phyloP scores from a whole-genome alignment of 148 eudicot genomes.

The Simmondsia chinensis region DNA sequence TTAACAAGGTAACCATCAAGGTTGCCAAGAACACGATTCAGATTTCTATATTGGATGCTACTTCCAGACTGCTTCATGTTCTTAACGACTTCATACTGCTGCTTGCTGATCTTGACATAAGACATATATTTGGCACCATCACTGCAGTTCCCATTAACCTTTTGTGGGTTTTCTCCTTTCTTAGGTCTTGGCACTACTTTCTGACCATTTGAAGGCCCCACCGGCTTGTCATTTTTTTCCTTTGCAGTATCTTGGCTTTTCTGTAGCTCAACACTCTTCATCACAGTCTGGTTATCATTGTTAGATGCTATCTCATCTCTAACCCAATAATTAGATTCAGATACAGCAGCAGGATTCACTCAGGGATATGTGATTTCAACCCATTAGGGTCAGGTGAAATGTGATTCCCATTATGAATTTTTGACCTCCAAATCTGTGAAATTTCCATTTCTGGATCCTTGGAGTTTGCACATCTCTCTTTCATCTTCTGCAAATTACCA shows the following conservation, averaged over 20 bases:
- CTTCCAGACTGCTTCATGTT: conserved; percentile 74
- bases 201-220: conserved; percentile 26
- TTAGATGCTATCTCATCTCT: conserved; percentile 54
- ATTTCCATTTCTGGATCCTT: conserved; percentile 58
- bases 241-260: conserved; percentile 30
- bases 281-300: conserved; percentile 49
- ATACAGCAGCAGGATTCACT: conserved; percentile 30
- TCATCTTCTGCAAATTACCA: conserved; percentile 46
- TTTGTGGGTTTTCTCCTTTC: conserved; percentile 54
- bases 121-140: conserved; percentile 97
- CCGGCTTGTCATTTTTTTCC: conserved; percentile 26
- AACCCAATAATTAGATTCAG: conserved; percentile 48
- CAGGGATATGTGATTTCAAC: conserved; percentile 22
- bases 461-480: conserved; percentile 59
- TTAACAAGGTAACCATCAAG: conserved; percentile 51
- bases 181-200: conserved; percentile 33
- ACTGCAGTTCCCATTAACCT: conserved; percentile 30
- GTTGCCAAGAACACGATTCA: conserved; percentile 77
- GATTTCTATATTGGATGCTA: conserved; percentile 64
- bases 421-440: conserved; percentile 42
- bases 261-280: conserved; percentile 36
- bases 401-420: conserved; percentile 28
- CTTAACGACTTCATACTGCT: conserved; percentile 80
- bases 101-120: conserved; percentile 87
- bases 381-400: conserved; percentile 21